Evolutionary conservation across 768 basidiomycete genomes (phyloP), one percentile per base, ranked within the genome.

Genomic region (Neoboletus magnificus): DNA sequence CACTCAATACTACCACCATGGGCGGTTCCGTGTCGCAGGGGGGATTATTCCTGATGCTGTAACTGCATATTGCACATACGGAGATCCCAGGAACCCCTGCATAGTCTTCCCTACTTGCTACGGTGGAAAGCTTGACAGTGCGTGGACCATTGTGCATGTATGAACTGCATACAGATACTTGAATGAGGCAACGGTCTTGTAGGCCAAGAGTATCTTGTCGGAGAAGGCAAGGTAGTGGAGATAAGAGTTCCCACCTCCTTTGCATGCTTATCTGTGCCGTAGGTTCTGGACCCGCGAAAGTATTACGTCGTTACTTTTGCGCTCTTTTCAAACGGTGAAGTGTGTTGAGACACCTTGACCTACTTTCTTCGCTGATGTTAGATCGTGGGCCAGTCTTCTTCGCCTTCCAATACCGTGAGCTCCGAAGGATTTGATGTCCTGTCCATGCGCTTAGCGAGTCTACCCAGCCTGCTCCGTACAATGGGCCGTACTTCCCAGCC

Each of bases 71-170:
- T 72, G 80, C 48, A 82, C 81, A 0, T 83, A 82, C 56, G 83
- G 83, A 16, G 67, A 80, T 58, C 73, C 76, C 2, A 62, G 65
- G 18, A 83, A 82, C 45, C 83, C 83, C 4, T 84, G 81, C 62
- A 75, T 83, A 32, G 79, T 84, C 16, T 83, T 82, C 62, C 82
- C 82, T 5, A 83, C 82, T 5, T 84, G 81, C 55, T 84, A 80
- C 60, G 81, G 82, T 2, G 81, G 69, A 30, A 78, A 77, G 44
- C 72, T 84, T 13, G 80, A 77, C 59, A 75, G 82, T 81, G 59
- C 61, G 79, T 73, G 4, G 30, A 33, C 9, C 50, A 10, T 27
- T 44, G 20, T 48, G 11, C 20, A 47, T 32, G 4, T 20, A n/a
- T 41, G 47, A 30, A 9, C 36, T 27, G 30, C 35, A 37, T 22